Conservation (phyloP, 108 stramenopile genomes). For the Pseudonitzschia pungens region DNA sequence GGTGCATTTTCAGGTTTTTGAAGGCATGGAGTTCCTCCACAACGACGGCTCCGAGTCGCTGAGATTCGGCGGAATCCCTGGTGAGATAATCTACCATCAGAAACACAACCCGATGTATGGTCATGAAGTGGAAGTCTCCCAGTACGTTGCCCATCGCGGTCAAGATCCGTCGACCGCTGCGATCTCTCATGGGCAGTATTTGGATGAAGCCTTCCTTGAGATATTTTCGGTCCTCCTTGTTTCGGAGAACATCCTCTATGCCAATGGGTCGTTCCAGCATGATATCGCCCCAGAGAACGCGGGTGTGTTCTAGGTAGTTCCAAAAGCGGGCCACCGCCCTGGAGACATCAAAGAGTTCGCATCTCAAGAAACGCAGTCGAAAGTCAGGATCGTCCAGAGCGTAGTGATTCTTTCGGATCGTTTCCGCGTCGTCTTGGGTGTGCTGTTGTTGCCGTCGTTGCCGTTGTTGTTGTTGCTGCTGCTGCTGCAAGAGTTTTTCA, state of each 20-base stretch:
- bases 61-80: neutral
- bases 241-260: neutral
- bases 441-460: no score
- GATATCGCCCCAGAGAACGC: neutral
- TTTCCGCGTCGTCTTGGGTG: no score
- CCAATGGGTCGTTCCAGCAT: neutral
- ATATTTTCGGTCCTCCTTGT: neutral
- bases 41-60: neutral
- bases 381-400: neutral
- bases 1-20: neutral
- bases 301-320: neutral
- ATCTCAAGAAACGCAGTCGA: neutral
- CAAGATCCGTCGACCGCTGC: neutral
- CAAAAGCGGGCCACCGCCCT: neutral
- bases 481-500: no score
- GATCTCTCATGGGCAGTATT: conserved; percentile 1
- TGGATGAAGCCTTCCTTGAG: neutral
- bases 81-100: neutral
- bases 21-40: neutral
- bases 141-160: neutral
- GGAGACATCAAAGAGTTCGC: neutral
- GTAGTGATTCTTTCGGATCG: neutral
- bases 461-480: no score
- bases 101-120: neutral
- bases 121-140: neutral